Evolutionary conservation across 192 early-diverging fungal species (phyloP), one percentile per base, ranked within the genome.

Genomic region (Linnemannia hyalina): DNA sequence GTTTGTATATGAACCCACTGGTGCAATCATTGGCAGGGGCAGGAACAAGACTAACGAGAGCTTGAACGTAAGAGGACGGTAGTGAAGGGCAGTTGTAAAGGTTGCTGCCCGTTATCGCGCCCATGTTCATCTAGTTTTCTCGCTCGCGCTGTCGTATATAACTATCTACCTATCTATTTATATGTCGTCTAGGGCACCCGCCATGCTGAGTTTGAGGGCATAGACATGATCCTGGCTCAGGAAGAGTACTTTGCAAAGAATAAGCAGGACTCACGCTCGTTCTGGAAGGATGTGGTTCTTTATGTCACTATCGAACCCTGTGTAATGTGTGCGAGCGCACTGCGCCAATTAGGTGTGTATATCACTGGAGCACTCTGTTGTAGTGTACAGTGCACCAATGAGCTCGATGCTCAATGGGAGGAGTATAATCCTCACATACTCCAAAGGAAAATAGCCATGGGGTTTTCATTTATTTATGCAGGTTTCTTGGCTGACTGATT

Each of bases 301-400:
- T 99, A 98, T 87, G 99, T 99, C 22, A 98, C 99, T 0, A 97
- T 99, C 0, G 99, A 99, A 86, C 98, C 99, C 1, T 99, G 99
- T 84, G 90, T 99, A 7, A 99, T 99, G 99, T 99, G 98, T 74
- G 97, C 97, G 0, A 94, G 96, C 55, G 99, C 98, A 9, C 83
- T 99, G 73, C 85, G 97, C 18, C 95, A 96, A 76, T 77, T 98
- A 35, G 88, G 93, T 93, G 89, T 52, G 85, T 38, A 18, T 22
- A 35, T 26, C 6, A 70, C 35, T 26, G 26, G 32, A 40, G 29
- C 38, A 40, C 73, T 35, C 36, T 42, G 36, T 38, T 47, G 38
- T 23, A 20, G 20, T 47, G 38, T 23, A 20, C 47, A 23, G 23
- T 75, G 72, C 10, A 46, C 32, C 41, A 52, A 60, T 75, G 47